Evolutionary conservation across 2,329 filamentous ascomycete genomes (phyloP).

Genomic region (Pseudogymnoascus destructans): DNA sequence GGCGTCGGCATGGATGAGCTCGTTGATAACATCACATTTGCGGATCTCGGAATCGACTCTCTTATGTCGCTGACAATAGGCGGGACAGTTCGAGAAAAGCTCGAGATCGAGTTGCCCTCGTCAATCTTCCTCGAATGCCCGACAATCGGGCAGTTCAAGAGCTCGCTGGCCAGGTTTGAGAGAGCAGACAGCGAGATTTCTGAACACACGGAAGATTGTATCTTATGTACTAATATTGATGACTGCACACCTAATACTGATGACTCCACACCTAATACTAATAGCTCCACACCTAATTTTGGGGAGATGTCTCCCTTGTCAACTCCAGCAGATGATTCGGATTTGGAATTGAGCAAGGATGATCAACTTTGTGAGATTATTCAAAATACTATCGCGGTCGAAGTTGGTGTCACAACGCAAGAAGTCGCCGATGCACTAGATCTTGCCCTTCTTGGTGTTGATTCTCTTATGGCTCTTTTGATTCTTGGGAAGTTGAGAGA

Average conservation of each 20-base stretch:
- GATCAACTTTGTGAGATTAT: slow-evolving; percentile 39
- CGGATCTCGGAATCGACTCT: slow-evolving; percentile 47
- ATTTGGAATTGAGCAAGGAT: slow-evolving; percentile 35
- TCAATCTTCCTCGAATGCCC: slow-evolving; percentile 40
- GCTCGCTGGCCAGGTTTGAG: slow-evolving; percentile 31
- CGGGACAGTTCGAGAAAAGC: slow-evolving; percentile 43
- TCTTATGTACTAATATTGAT: not conserved
- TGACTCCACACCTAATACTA: slow-evolving; percentile 5
- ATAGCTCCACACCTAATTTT: slow-evolving; percentile 28
- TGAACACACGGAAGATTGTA: not conserved
- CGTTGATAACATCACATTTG: slow-evolving; percentile 41
- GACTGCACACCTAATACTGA: slow-evolving; percentile 3
- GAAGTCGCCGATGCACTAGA: slow-evolving; percentile 44
- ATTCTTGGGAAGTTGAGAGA: slow-evolving; percentile 43
- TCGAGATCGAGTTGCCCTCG: slow-evolving; percentile 41
- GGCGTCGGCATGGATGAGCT: slow-evolving; percentile 42
- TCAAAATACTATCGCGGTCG: slow-evolving; percentile 53
- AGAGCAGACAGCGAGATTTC: not conserved
- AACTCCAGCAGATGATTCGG: slow-evolving; percentile 39
- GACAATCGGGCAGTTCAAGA: slow-evolving; percentile 41
- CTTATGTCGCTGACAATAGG: slow-evolving; percentile 47
- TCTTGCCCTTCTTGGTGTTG: slow-evolving; percentile 44
- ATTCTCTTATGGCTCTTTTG: slow-evolving; percentile 44
- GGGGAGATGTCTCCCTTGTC: slow-evolving; percentile 39
- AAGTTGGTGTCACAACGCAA: slow-evolving; percentile 58